A percentile compares a stretch with the other conserved stretches of the same genome.
phyloP scores from a whole-genome alignment of 148 eudicot species.

The Fagopyrum tataricum region DNA sequence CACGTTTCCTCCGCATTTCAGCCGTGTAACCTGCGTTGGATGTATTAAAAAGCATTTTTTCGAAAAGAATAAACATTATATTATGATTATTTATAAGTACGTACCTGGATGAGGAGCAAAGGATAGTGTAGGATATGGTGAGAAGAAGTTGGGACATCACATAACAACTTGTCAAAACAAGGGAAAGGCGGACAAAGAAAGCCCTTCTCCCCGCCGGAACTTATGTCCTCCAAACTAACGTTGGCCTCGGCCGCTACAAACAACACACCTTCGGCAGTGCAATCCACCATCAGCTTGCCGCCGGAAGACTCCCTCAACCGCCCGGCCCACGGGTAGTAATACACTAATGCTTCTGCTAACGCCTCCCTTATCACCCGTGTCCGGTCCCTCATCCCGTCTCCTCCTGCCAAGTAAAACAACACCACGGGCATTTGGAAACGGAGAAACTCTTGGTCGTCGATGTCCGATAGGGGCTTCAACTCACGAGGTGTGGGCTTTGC shows the following conservation, averaged over 20 bases:
- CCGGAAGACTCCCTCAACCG: constrained; percentile 18
- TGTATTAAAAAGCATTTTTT: too few relatives aligned
- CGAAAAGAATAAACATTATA: background rate
- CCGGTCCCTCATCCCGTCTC: background rate
- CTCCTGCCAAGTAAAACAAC: background rate
- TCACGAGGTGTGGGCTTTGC: constrained; percentile 4
- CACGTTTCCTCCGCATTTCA: constrained; percentile 18
- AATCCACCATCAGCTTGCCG: constrained; percentile 26
- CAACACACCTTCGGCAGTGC: constrained; percentile 29
- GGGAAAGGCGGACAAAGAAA: constrained; percentile 22
- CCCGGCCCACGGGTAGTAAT: constrained; percentile 30
- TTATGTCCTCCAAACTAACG: constrained; percentile 13
- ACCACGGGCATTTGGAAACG: constrained; percentile 12
- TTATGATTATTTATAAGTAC: background rate
- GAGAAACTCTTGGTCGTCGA: constrained; percentile 16
- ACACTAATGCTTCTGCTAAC: constrained; percentile 11
- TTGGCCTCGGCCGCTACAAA: constrained; percentile 32
- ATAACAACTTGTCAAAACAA: constrained; percentile 18
- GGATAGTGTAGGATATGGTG: constrained; percentile 21
- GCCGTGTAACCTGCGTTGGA: constrained; percentile 28
- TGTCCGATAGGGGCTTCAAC: constrained; percentile 12
- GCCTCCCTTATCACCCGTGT: constrained; percentile 19
- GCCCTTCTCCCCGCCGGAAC: constrained; percentile 12
- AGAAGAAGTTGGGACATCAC: constrained; percentile 18
- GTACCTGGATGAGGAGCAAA: constrained; percentile 18